Base-by-base conservation (phyloP, 176 grass and related monocot species). In the Ampelocalamus luodianensis region DNA sequence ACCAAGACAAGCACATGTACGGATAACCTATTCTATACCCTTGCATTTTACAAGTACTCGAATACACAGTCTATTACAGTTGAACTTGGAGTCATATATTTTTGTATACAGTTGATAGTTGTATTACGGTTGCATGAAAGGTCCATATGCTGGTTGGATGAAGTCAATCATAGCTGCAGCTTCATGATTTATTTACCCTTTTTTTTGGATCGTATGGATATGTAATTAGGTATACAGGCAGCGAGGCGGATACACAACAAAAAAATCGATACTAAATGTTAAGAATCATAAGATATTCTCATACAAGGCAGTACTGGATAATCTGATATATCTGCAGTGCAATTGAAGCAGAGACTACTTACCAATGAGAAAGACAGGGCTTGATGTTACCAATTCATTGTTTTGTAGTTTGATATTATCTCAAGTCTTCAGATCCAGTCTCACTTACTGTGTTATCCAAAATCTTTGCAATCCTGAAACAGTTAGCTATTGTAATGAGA, bases 391-490 rank as follows among this genome's bases (percentile, higher is more conserved):
- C 27, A 82, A 50, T 48, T 82, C 72, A 38, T 10, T 82, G 65
- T 72, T 59, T 72, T 74, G 4, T 76, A 13, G 39, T 87, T 79
- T 67, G 5, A 24, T n/a, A 79, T 83, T 39, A 87, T 53, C 74
- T 68, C 69, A 79, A 62, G 75, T 68, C 80, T 64, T 83, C 63
- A 81, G 61, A 80, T 86, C 85, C 79, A 68, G 43, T 81, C 48
- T 78, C 81, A 78, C 83, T 82, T 86, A 37, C 71, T 78, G 42
- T 70, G 54, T 43, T 71, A 73, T 81, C 62, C 87, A 87, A 83
- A 74, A 95, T 88, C 43, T 56, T 88, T 84, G 81, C 84, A 72
- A 93, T 88, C 90, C 95, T 94, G 85, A 74, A 82, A 91, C 71
- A 54, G n/a, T 76, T 62, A 78, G 5, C 60, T 80, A 75, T 5